A percentile compares a stretch with the other conserved stretches of the same genome.
These are phyloP conservation scores for Sordariomycetes sp. DNA, from an alignment of 2,329 filamentous ascomycete species.

Conservation along the genomic window DNA sequence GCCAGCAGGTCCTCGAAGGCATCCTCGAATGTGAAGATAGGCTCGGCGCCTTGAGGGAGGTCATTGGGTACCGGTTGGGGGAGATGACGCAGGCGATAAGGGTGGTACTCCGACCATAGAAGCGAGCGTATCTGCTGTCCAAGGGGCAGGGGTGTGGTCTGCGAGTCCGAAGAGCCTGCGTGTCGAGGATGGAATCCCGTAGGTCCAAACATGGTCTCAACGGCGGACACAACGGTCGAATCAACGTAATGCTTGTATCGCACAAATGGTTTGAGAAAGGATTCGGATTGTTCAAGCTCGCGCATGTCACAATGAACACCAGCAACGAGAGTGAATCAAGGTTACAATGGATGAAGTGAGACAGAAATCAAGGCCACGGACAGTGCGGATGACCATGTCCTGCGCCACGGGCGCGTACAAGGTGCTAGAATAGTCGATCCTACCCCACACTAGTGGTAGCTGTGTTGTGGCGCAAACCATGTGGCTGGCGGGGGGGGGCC, in stretches of 20 bases:
- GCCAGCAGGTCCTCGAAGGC: slow-evolving; percentile 49
- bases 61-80: slow-evolving; percentile 38
- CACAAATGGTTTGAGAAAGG: slow-evolving; percentile 23
- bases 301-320: not conserved
- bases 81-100: slow-evolving; percentile 26
- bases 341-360: no score
- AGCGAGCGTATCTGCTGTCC: no score
- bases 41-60: slow-evolving; percentile 24
- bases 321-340: no score
- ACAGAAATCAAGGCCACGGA: not conserved
- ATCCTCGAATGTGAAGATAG: slow-evolving; percentile 42
- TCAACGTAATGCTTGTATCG: slow-evolving; percentile 32
- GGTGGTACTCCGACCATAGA: slow-evolving; percentile 1
- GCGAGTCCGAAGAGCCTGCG: no score
- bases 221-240: slow-evolving; percentile 20
- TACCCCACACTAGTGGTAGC: no score
- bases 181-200: no score
- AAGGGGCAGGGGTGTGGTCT: no score
- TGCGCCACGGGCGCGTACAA: no score
- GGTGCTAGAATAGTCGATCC: no score
- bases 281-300: not conserved
- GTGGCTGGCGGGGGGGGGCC: no score
- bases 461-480: no score
- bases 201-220: slow-evolving; percentile 10
- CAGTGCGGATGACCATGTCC: no score